Evolutionary conservation across 2,329 filamentous ascomycete species (phyloP).

Genomic region (Albifimbria verrucaria): DNA sequence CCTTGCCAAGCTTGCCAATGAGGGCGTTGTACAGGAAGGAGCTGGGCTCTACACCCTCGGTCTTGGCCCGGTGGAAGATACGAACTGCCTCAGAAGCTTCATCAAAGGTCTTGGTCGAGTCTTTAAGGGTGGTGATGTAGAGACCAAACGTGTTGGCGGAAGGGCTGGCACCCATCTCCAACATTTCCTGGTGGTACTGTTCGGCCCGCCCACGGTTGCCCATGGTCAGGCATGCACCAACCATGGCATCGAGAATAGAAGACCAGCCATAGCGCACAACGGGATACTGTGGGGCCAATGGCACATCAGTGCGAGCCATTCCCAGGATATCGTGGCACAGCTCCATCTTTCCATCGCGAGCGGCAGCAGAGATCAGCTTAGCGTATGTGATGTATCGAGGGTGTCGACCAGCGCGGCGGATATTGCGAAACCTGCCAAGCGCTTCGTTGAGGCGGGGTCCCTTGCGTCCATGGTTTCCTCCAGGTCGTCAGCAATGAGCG

Average conservation of each 20-base stretch:
- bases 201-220: slow-evolving; percentile 78
- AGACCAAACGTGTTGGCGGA: slow-evolving; percentile 97
- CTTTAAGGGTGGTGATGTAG: slow-evolving; percentile 98
- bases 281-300: slow-evolving; percentile 77
- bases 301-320: slow-evolving; percentile 87
- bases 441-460: slow-evolving; percentile 76
- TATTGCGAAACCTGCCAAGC: slow-evolving; percentile 81
- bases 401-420: slow-evolving; percentile 86
- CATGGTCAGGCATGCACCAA: slow-evolving; percentile 82
- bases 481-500: slow-evolving; percentile 83
- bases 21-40: slow-evolving; percentile 98
- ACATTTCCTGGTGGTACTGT: slow-evolving; percentile 85
- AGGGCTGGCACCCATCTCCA: slow-evolving; percentile 85
- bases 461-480: slow-evolving; percentile 73
- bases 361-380: slow-evolving; percentile 87
- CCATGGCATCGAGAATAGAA: slow-evolving; percentile 93
- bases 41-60: slow-evolving; percentile 91
- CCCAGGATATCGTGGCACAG: slow-evolving; percentile 81
- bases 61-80: slow-evolving; percentile 91
- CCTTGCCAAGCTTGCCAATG: slow-evolving; percentile 97
- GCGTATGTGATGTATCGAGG: slow-evolving; percentile 96
- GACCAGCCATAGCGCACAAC: slow-evolving; percentile 94
- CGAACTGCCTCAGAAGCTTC: slow-evolving; percentile 95
- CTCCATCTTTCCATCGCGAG: slow-evolving; percentile 77
- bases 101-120: slow-evolving; percentile 95